Base-by-base conservation (phyloP, 1,284 basidiomycete species). In the Pulchroboletus neoregius region DNA sequence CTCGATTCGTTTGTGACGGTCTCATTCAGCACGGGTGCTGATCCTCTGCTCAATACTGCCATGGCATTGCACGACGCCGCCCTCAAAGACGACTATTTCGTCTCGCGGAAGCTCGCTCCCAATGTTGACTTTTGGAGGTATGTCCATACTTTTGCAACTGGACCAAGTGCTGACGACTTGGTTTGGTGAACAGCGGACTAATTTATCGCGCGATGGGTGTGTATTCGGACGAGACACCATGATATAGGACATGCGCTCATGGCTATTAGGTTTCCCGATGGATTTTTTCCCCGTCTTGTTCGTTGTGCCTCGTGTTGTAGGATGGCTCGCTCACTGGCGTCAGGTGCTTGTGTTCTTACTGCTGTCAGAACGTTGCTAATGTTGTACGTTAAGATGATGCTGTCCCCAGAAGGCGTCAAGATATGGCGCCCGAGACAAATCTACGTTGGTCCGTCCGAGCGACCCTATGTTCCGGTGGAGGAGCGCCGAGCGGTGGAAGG, bases 231-330 rank as follows among this genome's bases (percentile, higher is more conserved):
- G 12, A 31, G 13, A 3, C 27, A 5, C 8, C 5, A 12, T 12
- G 4, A 36, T 34, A 16, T 9, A 23, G 9, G 5, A 6, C 9
- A 5, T 31, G 35, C 39, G 32, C 48, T 50, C 12, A 50, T 34
- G 24, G n/a, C 42, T 16, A 15, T 35, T 56, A 87, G 88, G 88
- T 36, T 92, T 92, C 74, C 90, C 91, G 2, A 74, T 87, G 55
- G 91, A 93, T 68, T 92, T 89, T 66, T 94, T 91, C 80, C 89
- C 91, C 1, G 90, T 94, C 27, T 68, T 94, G 33, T 94, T 94
- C 60, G 91, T 85, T 15, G 89, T 94, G 3, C 91, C 91, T 3
- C 80, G 91, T 15, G 88, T 93, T 4, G 90, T 90, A 18, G 91
- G 91, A 9, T 92, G 90, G 91, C 72, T 92, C 9, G 90, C 91